Evolutionary conservation across 2,329 filamentous ascomycete species (phyloP).

Genomic region (Fusarium sp.): DNA sequence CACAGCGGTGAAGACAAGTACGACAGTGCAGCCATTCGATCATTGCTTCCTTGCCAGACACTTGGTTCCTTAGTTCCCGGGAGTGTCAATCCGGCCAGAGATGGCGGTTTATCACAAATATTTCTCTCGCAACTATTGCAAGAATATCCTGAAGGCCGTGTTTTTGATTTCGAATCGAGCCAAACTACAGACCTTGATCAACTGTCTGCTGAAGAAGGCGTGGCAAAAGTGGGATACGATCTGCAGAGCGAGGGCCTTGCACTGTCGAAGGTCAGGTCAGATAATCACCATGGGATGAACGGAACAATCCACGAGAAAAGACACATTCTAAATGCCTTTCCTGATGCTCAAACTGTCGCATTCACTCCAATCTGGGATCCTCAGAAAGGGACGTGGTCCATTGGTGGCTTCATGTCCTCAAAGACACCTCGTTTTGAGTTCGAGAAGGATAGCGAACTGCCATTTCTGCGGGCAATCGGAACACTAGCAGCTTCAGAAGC

Average conservation of each 20-base stretch:
- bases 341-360: neutral
- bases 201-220: no score
- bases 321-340: neutral
- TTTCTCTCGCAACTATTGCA: neutral
- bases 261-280: accelerated
- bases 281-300: neutral
- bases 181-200: neutral
- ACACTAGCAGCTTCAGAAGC: neutral
- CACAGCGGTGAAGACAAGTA: neutral
- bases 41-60: neutral
- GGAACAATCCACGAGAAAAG: neutral
- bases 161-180: neutral
- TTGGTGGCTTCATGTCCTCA: neutral
- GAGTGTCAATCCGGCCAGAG: accelerated
- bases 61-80: neutral
- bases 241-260: no score
- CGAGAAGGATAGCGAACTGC: neutral
- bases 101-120: neutral
- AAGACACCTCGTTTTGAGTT: neutral
- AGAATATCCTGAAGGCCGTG: neutral
- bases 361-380: slow-evolving; percentile 6
- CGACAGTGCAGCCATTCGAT: neutral
- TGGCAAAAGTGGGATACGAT: no score
- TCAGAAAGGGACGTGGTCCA: neutral
- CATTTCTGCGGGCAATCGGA: neutral